Percentiles rank a stretch among this genome's conserved stretches.
Evolutionary conservation across 768 basidiomycete species (phyloP).

Genomic region (Tulasnella calospora): DNA sequence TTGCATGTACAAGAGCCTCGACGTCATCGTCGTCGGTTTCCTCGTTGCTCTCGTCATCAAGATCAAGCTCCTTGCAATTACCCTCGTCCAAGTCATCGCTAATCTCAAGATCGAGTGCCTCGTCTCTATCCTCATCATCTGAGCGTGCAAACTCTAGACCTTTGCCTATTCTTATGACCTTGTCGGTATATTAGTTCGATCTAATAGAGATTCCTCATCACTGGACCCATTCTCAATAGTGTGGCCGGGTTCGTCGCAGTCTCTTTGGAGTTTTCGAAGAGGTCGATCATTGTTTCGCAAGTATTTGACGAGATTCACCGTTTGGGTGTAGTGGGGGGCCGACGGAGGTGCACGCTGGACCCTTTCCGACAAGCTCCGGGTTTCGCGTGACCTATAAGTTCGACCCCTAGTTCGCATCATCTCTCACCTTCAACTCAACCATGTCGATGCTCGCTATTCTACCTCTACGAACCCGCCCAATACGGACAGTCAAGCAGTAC

Average conservation of each 20-base stretch:
- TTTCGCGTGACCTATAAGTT: background rate
- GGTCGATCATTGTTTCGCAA: background rate
- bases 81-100: background rate
- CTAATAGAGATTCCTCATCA: background rate
- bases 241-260: background rate
- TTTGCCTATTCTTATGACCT: background rate
- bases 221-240: background rate
- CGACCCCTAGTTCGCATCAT: background rate
- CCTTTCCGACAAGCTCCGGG: conserved; percentile 3
- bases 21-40: background rate
- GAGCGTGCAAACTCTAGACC: background rate
- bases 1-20: background rate
- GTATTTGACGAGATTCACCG: background rate
- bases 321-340: background rate
- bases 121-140: background rate
- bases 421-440: background rate
- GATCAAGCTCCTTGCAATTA: background rate
- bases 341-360: background rate
- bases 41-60: background rate
- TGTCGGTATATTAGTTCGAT: background rate
- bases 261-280: background rate
- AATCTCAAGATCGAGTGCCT: background rate
- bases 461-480: background rate
- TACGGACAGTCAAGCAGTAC: background rate
- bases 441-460: conserved; percentile 1